Percentiles rank a stretch among this genome's conserved stretches.
Conservation (phyloP, 2,329 filamentous ascomycete species). For the Paraphoma sp. region DNA sequence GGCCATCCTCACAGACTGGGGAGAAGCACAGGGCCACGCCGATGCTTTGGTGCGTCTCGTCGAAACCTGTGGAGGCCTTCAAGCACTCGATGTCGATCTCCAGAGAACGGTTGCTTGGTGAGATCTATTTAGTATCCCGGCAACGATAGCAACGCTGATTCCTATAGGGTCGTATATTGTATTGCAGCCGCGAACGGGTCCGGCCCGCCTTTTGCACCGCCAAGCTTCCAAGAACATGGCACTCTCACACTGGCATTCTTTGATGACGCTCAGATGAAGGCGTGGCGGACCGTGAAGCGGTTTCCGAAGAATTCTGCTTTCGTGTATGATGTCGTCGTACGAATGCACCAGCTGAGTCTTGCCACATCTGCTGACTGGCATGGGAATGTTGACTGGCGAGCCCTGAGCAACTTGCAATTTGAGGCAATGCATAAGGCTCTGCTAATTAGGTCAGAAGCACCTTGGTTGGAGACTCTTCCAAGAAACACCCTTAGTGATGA, state of each 20-base stretch:
- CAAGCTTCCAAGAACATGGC: conserved; percentile 7
- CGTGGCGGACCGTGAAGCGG: conserved; percentile 29
- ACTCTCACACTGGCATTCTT: conserved; percentile 22
- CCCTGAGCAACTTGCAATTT: conserved; percentile 27
- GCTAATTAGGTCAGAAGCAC: conserved; percentile 14
- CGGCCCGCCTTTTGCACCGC: conserved; percentile 9
- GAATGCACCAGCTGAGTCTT: conserved; percentile 24
- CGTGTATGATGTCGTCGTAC: conserved; percentile 22
- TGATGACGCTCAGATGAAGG: conserved; percentile 26
- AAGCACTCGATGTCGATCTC: conserved; percentile 23
- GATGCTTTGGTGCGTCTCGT: conserved; percentile 23
- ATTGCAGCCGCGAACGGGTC: neutral
- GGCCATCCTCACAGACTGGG: conserved; percentile 14
- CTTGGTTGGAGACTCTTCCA: conserved; percentile 16
- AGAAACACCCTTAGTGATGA: conserved; percentile 12
- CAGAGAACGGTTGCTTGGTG: conserved; percentile 24
- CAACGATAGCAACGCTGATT: neutral
- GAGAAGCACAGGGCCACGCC: conserved; percentile 20
- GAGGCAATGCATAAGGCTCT: conserved; percentile 18
- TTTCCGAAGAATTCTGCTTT: conserved; percentile 29
- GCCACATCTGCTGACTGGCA: conserved; percentile 22
- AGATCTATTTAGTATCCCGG: neutral
- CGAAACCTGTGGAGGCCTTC: conserved; percentile 18
- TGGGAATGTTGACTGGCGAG: conserved; percentile 14
- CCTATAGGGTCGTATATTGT: neutral